A percentile compares a stretch with the other conserved stretches of the same genome.
Evolutionary conservation across 345 rosid genomes (phyloP).

Genomic region (Hibiscus mutabilis): DNA sequence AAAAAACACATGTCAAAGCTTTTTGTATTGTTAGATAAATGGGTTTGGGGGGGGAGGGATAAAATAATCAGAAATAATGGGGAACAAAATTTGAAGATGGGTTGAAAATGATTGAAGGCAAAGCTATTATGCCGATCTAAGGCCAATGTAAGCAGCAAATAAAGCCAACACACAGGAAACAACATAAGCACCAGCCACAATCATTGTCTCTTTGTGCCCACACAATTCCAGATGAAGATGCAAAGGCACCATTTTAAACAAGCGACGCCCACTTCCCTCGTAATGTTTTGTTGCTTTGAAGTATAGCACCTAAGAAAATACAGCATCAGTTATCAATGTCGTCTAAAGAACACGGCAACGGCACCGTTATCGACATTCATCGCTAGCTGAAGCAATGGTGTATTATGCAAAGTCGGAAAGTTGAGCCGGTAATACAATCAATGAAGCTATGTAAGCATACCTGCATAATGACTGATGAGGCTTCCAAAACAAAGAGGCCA

Average conservation of each 20-base stretch:
- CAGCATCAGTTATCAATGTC: background rate
- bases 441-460: constrained; percentile 20
- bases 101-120: background rate
- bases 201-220: constrained; percentile 45
- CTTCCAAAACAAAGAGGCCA: constrained; percentile 67
- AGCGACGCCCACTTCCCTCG: constrained; percentile 28
- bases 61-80: background rate
- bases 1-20: too few relatives aligned
- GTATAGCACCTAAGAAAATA: constrained; percentile 31
- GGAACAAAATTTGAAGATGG: background rate
- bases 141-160: constrained; percentile 53
- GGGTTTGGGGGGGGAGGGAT: too few relatives aligned
- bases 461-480: constrained; percentile 59
- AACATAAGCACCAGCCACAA: constrained; percentile 46
- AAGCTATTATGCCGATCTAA: constrained; percentile 40
- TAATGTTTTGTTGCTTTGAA: constrained; percentile 30
- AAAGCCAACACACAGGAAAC: constrained; percentile 39
- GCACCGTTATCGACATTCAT: background rate
- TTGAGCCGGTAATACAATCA: background rate
- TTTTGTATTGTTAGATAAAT: too few relatives aligned
- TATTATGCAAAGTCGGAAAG: background rate
- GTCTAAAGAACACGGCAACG: too few relatives aligned
- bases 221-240: constrained; percentile 44
- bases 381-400: background rate
- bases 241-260: constrained; percentile 44